Base-by-base conservation (phyloP, 805 yeast species). In the Ogataea paraovalis region DNA sequence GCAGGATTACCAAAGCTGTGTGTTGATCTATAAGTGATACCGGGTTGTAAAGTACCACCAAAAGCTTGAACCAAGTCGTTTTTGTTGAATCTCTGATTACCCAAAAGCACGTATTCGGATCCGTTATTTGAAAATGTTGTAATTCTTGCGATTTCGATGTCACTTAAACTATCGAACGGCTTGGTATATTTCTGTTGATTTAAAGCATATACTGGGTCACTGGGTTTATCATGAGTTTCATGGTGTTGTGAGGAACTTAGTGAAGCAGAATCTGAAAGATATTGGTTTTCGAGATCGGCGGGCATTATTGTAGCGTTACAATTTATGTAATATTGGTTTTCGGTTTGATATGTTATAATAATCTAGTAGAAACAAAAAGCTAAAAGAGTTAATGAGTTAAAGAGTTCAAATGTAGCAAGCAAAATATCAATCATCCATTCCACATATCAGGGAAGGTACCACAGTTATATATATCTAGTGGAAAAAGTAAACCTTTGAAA, bases 1-100 rank as follows among this genome's bases (percentile, higher is more conserved):
- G 85, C 86, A 22, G 92, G 91, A 57, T 85, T 84, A 48, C 84
- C 91, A 68, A 77, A 72, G 49, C 74, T 74, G 55, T 83, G 81
- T 8, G 69, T 61, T n/a, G 91, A 76, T 6, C 79, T 75, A 13
- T 76, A 73, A 22, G 79, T 65, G 45, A 72, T 39, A 72, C 88
- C 92, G 20, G 94, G 88, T 56, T 82, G 82, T 61, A 86, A 70
- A 19, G 85, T 75, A 82, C 96, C 96, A 65, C 96, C 96, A 53
- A 85, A 85, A 2, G 91, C 92, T 23, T 67, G 67, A 41, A 71
- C 67, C 47, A 85, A 71, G 44, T 85, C 91, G 44, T 72, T 62
- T 56, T 76, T 78, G 47, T 79, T 71, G 51, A 84, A 88, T 63
- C 77, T 82, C 51, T 84, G 82, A 56, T 80, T 74, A 3, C 96